These are phyloP conservation scores for Hypoxylon sp. DNA, from an alignment of 2,329 filamentous ascomycete species.

Conservation along the genomic window DNA sequence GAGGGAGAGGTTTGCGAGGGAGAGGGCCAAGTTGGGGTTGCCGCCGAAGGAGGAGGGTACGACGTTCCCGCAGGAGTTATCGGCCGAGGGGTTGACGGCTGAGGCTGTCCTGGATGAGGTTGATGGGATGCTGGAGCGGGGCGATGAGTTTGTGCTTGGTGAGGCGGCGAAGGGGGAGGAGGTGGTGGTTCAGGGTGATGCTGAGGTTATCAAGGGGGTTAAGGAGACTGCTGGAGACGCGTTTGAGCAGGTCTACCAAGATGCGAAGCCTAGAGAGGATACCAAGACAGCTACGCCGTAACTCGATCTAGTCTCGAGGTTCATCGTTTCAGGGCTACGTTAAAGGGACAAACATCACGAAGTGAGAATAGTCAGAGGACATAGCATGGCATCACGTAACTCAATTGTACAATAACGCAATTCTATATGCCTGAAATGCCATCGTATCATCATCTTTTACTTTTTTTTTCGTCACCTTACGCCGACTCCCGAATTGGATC, in stretches of 20 bases:
- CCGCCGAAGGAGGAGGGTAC: slow-evolving; percentile 59
- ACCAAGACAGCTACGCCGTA: slow-evolving; percentile 11
- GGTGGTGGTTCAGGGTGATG: slow-evolving; percentile 55
- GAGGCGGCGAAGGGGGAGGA: slow-evolving; percentile 54
- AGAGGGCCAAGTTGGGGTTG: slow-evolving; percentile 76
- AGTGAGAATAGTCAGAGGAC: slow-evolving; percentile 7
- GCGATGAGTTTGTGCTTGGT: slow-evolving; percentile 61
- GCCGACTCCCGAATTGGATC: slow-evolving; percentile 38
- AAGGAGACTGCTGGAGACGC: slow-evolving; percentile 36
- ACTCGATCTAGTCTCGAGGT: background rate
- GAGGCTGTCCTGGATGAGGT: slow-evolving; percentile 53
- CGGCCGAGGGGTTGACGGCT: slow-evolving; percentile 46
- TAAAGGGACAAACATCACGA: background rate
- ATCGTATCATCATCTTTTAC: slow-evolving; percentile 11
- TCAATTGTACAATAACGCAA: slow-evolving; percentile 34
- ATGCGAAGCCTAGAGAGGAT: slow-evolving; percentile 1
- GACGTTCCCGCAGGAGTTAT: slow-evolving; percentile 47
- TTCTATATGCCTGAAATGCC: slow-evolving; percentile 24
- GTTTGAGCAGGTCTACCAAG: slow-evolving; percentile 52
- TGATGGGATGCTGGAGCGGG: slow-evolving; percentile 57
- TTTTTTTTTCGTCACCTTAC: slow-evolving; percentile 22
- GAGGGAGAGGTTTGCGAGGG: slow-evolving; percentile 71
- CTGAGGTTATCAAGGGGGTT: slow-evolving; percentile 22
- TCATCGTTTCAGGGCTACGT: background rate
- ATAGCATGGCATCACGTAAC: slow-evolving; percentile 31